phyloP scores from a whole-genome alignment of 1,284 basidiomycete genomes.

The Ceratobasidium sp. region DNA sequence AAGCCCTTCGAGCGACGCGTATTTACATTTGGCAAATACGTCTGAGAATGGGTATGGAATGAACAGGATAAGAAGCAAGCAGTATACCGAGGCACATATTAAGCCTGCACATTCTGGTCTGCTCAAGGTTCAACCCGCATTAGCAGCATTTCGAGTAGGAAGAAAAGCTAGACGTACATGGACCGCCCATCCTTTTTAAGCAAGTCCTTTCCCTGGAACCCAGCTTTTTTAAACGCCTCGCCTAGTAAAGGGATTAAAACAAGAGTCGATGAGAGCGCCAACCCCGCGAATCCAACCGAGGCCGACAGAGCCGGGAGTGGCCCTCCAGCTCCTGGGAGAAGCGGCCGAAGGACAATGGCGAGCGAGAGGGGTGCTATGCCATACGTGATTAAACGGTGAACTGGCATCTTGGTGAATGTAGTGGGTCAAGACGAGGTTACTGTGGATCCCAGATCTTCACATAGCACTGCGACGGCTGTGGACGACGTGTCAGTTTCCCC shows the following conservation, averaged over 20 bases:
- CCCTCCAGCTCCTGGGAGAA: conserved; percentile 25
- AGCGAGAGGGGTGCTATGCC: conserved; percentile 35
- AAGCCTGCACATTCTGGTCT: conserved; percentile 96
- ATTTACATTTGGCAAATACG: conserved; percentile 59
- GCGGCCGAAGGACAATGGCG: conserved; percentile 26
- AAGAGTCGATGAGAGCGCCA: conserved; percentile 78
- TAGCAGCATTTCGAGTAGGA: conserved; percentile 14
- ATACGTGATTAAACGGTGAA: conserved; percentile 4
- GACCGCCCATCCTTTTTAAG: conserved; percentile 77
- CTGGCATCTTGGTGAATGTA: not conserved
- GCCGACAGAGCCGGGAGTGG: conserved; percentile 75
- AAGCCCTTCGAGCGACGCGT: conserved; percentile 66
- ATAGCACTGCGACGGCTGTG: conserved; percentile 28
- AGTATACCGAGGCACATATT: conserved; percentile 89
- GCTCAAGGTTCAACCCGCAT: conserved; percentile 35
- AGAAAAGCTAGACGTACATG: conserved; percentile 67
- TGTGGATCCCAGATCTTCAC: conserved; percentile 4
- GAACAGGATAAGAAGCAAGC: conserved; percentile 84
- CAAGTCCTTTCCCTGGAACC: conserved; percentile 82
- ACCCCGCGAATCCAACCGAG: conserved; percentile 81
- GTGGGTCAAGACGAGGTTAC: not conserved
- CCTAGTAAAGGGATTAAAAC: conserved; percentile 80
- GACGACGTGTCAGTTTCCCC: conserved; percentile 42
- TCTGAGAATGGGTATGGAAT: conserved; percentile 90
- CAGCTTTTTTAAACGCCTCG: conserved; percentile 76